phyloP scores from a whole-genome alignment of 2,329 filamentous ascomycete species.

The Aspergillus proliferans region DNA sequence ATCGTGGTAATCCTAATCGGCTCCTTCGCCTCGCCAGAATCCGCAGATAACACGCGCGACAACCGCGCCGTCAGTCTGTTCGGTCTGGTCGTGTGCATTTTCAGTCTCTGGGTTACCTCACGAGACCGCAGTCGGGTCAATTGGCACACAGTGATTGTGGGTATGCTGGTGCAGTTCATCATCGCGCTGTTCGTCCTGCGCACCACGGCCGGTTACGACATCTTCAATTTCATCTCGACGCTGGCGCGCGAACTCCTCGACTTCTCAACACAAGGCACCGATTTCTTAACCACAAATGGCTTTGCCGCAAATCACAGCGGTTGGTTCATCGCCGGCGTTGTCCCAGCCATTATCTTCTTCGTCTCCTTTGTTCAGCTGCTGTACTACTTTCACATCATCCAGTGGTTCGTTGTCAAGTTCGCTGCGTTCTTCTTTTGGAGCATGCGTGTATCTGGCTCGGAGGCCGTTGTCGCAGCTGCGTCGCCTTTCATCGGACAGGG shows the following conservation, averaged over 20 bases:
- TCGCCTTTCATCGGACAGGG: conserved; percentile 93
- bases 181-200: conserved; percentile 83
- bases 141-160: conserved; percentile 78
- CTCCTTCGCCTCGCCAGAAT: conserved; percentile 66
- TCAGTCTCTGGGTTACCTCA: conserved; percentile 63
- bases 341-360: conserved; percentile 96
- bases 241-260: conserved; percentile 68
- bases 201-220: conserved; percentile 74
- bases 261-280: conserved; percentile 66
- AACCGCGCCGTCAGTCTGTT: conserved; percentile 78
- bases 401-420: conserved; percentile 86
- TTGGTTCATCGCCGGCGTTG: conserved; percentile 71
- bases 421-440: conserved; percentile 88
- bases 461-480: conserved; percentile 87
- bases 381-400: conserved; percentile 72
- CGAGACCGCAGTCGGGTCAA: conserved; percentile 54
- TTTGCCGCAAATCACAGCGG: conserved; percentile 35
- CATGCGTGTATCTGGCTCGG: conserved; percentile 79
- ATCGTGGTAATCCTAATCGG: conserved; percentile 70
- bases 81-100: conserved; percentile 67
- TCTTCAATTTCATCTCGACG: conserved; percentile 80
- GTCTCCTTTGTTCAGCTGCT: conserved; percentile 82
- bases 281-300: conserved; percentile 58
- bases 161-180: conserved; percentile 83
- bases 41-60: conserved; percentile 66